phyloP scores from a whole-genome alignment of 768 basidiomycete genomes.

The Leccinum sublutescens region DNA sequence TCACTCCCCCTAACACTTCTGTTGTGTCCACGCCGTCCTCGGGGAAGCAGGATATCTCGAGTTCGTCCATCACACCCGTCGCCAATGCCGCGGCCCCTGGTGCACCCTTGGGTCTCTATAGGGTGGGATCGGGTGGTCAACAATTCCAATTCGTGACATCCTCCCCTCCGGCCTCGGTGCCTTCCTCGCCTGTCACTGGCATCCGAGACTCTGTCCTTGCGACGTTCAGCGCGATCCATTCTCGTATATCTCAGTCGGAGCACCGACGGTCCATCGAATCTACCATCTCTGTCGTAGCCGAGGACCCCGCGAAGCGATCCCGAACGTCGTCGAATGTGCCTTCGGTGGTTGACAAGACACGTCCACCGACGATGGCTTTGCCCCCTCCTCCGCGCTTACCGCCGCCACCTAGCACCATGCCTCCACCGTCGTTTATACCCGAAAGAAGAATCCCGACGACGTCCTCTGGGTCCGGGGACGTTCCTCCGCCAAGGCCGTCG shows the following conservation, averaged over 20 bases:
- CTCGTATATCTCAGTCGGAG: slow-evolving; percentile 55
- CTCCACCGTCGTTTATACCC: slow-evolving; percentile 74
- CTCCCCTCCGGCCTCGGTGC: slow-evolving; percentile 34
- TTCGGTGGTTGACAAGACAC: slow-evolving; percentile 66
- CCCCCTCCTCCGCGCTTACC: slow-evolving; percentile 78
- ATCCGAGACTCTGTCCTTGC: slow-evolving; percentile 54
- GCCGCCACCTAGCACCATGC: slow-evolving; percentile 70
- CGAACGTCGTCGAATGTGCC: slow-evolving; percentile 59
- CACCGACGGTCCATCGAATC: slow-evolving; percentile 75
- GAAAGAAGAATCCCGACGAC: slow-evolving; percentile 53
- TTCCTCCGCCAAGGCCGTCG: slow-evolving; percentile 81
- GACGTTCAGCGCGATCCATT: slow-evolving; percentile 42
- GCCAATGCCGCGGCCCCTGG: slow-evolving; percentile 32
- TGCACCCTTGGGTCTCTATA: slow-evolving; percentile 47
- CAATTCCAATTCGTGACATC: slow-evolving; percentile 66
- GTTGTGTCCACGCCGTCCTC: slow-evolving; percentile 28
- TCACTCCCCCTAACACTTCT: slow-evolving; percentile 31
- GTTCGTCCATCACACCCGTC: slow-evolving; percentile 34
- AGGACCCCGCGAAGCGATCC: slow-evolving; percentile 50
- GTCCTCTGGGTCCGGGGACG: slow-evolving; percentile 49
- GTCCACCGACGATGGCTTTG: slow-evolving; percentile 81
- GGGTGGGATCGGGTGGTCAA: slow-evolving; percentile 52
- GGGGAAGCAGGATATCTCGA: slow-evolving; percentile 25
- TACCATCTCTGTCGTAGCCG: slow-evolving; percentile 50
- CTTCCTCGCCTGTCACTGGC: slow-evolving; percentile 37